Evolutionary conservation across 371 early-diverging fungal species (phyloP), one percentile per base, ranked within the genome.

Genomic region (Mucor lusitanicus): DNA sequence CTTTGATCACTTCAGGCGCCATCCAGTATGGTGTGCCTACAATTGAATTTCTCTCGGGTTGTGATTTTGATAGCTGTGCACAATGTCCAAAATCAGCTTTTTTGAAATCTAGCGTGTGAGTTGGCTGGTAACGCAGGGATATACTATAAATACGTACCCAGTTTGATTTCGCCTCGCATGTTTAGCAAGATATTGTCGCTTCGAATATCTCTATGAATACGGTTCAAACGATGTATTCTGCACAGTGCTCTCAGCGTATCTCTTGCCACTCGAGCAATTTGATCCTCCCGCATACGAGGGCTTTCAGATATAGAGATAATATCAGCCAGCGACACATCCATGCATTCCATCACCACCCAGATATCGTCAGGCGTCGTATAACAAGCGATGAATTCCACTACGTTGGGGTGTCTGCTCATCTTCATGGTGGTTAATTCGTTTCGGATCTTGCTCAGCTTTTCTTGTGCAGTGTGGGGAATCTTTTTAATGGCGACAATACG

Each of bases 131-230:
- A 15, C 21, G 11, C 28, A 55, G 6, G 15, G 50, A 23, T 17
- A 40, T 4, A 40, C 3, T 3, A 9, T 56, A n/a, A n/a, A 12
- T 46, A 40, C 69, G 65, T 79, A 83, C 85, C 79, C 44, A 90
- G 67, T 73, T 93, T 93, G 59, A 94, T 87, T 64, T 86, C 89
- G 1, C 94, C 94, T 21, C 87, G 75, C 42, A 81, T 74, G 68
- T 91, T 91, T 32, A 93, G 72, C 27, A 93, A 71, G 39, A 93
- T 82, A 66, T 93, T 93, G 76, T 93, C 94, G 72, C 94, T 93
- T 65, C 90, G 91, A 66, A 97, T 90, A 81, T 97, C 97, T 61
- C 99, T 90, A 78, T 99, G 99, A 64, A 98, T 94, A 44, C 98
- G 95, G 58, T 88, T 83, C 30, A 91, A 85, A 35, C 88, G 80